Base-by-base conservation (phyloP, 2,329 filamentous ascomycete species). In the Colletotrichum abscissum region DNA sequence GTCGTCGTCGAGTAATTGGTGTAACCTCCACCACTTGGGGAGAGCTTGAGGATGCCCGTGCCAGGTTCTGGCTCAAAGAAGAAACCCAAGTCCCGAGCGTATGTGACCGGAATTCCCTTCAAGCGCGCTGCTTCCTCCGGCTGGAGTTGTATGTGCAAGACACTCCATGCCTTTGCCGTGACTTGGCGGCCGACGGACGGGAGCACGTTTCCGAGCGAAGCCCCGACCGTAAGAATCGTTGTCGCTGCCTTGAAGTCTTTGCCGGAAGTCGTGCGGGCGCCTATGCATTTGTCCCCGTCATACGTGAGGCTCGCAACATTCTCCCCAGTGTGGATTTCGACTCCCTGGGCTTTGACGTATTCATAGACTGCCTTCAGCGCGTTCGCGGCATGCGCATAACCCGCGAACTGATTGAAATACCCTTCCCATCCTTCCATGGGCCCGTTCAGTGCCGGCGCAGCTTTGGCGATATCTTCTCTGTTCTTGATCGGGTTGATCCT, bases 1-100 rank as follows among this genome's bases (percentile, higher is more conserved):
- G 79, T 63, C 1, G 76, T 64, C 14, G 75, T 62, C 76, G 69
- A 38, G 16, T 77, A 81, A 70, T 89, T 86, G 9, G 87, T 87
- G 75, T 90, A 90, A 0, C 90, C 91, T 0, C 86, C 88, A 2
- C 89, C 89, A 78, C 88, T 85, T 0, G 89, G 88, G 74, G 89
- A 92, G 8, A 92, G 76, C 80, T 92, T 92, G 55, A 92, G 80
- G 4, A 91, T 79, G 22, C 86, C 85, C 0, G 89, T 91, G 69
- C 85, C 84, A 0, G 85, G 86, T 74, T 92, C 90, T 0, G 90
- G 90, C 78, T 92, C 90, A 72, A 92, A 92, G 80, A 91, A 90
- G 82, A 92, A 92, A 0, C 90, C 90, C 0, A 92, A 80, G 74
- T 92, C 90, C 1, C 90, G 86, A 1, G 88, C 87, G 65, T 91